Percentiles rank a stretch among this genome's conserved stretches.
phyloP scores from a whole-genome alignment of 116 monocot species.

The Thalassia testudinum region DNA sequence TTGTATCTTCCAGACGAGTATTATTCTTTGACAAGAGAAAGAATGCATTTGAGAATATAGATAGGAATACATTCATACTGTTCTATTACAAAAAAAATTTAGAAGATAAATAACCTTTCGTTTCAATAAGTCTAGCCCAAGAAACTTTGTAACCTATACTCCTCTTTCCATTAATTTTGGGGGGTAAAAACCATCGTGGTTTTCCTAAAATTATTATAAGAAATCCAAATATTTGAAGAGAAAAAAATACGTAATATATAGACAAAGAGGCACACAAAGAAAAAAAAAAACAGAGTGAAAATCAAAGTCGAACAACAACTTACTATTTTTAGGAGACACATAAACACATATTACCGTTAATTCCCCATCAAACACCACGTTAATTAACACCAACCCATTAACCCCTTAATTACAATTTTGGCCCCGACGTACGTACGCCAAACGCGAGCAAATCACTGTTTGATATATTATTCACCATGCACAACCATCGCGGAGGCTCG shows the following conservation, averaged over 20 bases:
- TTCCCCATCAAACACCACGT: no score
- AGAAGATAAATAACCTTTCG: no score
- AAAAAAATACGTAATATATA: no score
- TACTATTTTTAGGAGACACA: neutral
- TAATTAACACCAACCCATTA: neutral
- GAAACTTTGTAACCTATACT: no score
- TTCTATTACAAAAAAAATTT: neutral
- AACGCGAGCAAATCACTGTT: neutral
- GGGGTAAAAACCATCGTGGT: no score
- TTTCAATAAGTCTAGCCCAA: no score
- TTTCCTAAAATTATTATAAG: no score
- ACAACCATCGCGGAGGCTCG: constrained; percentile 4
- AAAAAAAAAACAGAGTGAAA: neutral
- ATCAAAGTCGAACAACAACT: neutral
- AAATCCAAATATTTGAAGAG: no score
- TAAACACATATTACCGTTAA: no score
- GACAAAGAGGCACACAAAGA: no score
- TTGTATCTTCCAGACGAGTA: neutral
- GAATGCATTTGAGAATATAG: neutral
- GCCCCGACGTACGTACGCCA: neutral
- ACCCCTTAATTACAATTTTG: neutral
- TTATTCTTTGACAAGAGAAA: neutral
- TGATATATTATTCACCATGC: no score
- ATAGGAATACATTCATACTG: neutral
- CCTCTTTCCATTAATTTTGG: no score